Evolutionary conservation across 371 early-diverging fungal genomes (phyloP), one percentile per base, ranked within the genome.

Genomic region (Apophysomyces variabilis): DNA sequence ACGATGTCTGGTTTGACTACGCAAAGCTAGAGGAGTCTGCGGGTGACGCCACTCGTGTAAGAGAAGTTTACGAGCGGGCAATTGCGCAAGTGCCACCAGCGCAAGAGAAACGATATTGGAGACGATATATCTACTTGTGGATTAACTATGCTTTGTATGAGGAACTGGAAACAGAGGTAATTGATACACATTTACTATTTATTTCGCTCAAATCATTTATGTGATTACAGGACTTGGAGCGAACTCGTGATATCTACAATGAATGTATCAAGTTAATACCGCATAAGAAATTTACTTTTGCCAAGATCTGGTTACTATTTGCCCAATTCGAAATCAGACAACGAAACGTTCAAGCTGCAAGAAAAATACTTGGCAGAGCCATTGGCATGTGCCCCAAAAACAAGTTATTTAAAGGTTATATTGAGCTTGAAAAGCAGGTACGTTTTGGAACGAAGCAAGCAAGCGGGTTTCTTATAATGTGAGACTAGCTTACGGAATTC

Each of bases 91-190:
- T 91, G 4, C 99, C 98, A 2, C 89, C 90, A 5, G 89, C 89
- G 4, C 79, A 85, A 18, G 98, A 97, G 64, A 99, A 99, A 79
- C 82, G 93, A 58, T 90, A 90, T 44, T 99, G 99, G 99, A 76
- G 96, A 68, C 85, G 98, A 18, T 99, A 98, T 71, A 94, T 98
- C 26, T 99, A 96, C 75, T 69, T 99, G n/a, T 99, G 99, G 99
- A 89, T 99, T 41, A 91, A 93, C 68, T 99, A 98, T 70, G 98
- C 97, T 0, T 84, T 96, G 8, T 99, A 91, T 77, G 98, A 98
- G 75, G 99, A 99, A 69, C 74, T 89, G 39, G 88, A 85, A n/a
- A 89, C 88, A 9, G 87, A 89, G 80, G 90, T 87, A 78, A 8
- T 7, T n/a, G 13, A 14, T 4, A 18, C 46, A 16, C 3, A 7